Evolutionary conservation across 768 basidiomycete species (phyloP), one percentile per base, ranked within the genome.

Genomic region (Boletus vermiculosoides): DNA sequence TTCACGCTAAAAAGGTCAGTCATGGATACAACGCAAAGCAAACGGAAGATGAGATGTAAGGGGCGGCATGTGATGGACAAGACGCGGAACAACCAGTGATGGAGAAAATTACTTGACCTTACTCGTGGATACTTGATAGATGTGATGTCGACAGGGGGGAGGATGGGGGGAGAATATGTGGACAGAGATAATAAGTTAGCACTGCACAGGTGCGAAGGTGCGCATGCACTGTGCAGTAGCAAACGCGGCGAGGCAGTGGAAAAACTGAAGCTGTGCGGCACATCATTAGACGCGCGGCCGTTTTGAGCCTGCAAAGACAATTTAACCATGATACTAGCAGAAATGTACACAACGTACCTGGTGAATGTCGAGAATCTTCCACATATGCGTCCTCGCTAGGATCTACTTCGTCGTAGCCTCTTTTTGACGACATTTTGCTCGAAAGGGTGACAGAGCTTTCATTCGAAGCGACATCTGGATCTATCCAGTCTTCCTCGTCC

Each of bases 401-500:
- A 23, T 82, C 79, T 55, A 82, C 76, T 54, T 80, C 80, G 40
- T 84, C 78, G 28, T 66, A 58, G n/a, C 61, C 53, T 56, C 75
- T 63, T 70, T 87, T 87, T 36, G 83, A 83, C 40, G 80, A 74
- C 25, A 46, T 67, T 51, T 65, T 82, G 64, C 83, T 85, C 13
- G 83, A 83, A 49, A 85, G 71, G 2, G 84, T 83, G 47, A 77
- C 71, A 18, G 80, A 84, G 45, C 80, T 86, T 54, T 81, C 72
- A 55, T 78, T 79, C 16, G 81, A 83, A 9, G 69, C 71, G 15
- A 77, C 74, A 30, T 81, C 81, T 28, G 77, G 74, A 45, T 79
- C 77, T 50, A 74, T 76, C 80, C 80, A 83, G 20, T 68, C 69
- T 39, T 69, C 70, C 23, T 78, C 76, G 13, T 71, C 68, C 31